Conservation (phyloP, 2,329 filamentous ascomycete genomes). For the Escovopsis sp. region DNA sequence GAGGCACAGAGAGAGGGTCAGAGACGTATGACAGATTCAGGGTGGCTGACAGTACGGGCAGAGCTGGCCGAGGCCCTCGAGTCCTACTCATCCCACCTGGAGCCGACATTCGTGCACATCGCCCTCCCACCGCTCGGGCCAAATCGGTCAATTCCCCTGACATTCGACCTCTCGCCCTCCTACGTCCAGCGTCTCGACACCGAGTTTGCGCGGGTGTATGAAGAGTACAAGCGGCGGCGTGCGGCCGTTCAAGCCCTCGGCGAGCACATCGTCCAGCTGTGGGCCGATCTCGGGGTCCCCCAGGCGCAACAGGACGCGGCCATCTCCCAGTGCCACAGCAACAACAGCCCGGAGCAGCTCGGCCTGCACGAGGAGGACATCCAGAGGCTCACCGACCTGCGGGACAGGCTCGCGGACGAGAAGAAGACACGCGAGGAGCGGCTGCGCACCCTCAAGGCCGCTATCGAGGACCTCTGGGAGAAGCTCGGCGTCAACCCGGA, state of each 20-base stretch:
- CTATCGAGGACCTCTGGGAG: conserved; percentile 81
- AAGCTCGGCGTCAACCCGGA: conserved; percentile 69
- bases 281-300: conserved; percentile 88
- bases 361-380: conserved; percentile 84
- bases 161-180: conserved; percentile 79
- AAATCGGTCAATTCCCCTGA: conserved; percentile 60
- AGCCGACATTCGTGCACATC: conserved; percentile 73
- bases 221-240: conserved; percentile 82
- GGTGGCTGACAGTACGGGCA: conserved; percentile 19
- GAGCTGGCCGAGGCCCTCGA: conserved; percentile 87
- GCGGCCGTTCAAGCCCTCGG: conserved; percentile 57
- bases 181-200: conserved; percentile 78
- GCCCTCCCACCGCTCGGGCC: conserved; percentile 68
- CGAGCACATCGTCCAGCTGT: conserved; percentile 82
- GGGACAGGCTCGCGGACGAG: conserved; percentile 74
- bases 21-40: no score
- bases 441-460: conserved; percentile 57
- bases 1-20: no score
- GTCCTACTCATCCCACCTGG: conserved; percentile 92
- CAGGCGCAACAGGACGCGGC: conserved; percentile 79
- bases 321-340: conserved; percentile 80
- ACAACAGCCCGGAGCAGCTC: conserved; percentile 80
- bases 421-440: conserved; percentile 70
- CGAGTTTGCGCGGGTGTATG: conserved; percentile 89
- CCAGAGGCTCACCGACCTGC: conserved; percentile 51